Evolutionary conservation across 805 yeast genomes (phyloP).

Genomic region (Ogataea angusta): DNA sequence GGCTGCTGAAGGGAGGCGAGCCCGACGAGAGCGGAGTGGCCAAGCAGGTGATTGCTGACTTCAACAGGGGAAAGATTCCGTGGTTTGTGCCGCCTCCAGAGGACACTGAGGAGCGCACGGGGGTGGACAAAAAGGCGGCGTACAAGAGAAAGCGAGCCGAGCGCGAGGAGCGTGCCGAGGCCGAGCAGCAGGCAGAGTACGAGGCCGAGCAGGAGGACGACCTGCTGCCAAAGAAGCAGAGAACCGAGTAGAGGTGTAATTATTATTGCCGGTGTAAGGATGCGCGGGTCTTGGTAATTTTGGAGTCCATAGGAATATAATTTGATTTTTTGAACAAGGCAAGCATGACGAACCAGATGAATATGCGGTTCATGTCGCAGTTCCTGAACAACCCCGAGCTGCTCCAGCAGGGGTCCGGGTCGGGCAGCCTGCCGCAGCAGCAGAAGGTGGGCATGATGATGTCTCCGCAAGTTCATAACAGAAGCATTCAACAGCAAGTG

Average conservation of each 20-base stretch:
- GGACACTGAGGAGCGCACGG: slow-evolving; percentile 55
- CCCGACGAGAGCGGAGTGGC: slow-evolving; percentile 95
- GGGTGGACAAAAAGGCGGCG: slow-evolving; percentile 53
- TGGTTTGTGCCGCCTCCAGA: slow-evolving; percentile 97
- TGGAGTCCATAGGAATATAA: not conserved
- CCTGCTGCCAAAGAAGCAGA: slow-evolving; percentile 21
- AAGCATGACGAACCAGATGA: slow-evolving; percentile 17
- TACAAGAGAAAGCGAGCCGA: slow-evolving; percentile 53
- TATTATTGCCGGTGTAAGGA: slow-evolving; percentile 3
- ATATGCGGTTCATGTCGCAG: slow-evolving; percentile 27
- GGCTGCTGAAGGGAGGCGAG: slow-evolving; percentile 94
- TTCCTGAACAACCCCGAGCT: slow-evolving; percentile 24
- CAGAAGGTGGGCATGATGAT: slow-evolving; percentile 30
- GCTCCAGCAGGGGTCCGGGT: slow-evolving; percentile 10
- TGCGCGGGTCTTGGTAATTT: not conserved
- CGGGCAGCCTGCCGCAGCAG: slow-evolving; percentile 5
- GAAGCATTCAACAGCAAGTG: slow-evolving; percentile 31
- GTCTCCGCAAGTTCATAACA: slow-evolving; percentile 34
- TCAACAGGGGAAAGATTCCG: slow-evolving; percentile 95
- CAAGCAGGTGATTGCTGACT: slow-evolving; percentile 85
- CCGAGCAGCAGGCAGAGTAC: slow-evolving; percentile 26
- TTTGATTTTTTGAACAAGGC: not conserved
- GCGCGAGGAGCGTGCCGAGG: slow-evolving; percentile 36
- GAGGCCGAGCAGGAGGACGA: slow-evolving; percentile 26
- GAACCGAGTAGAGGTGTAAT: slow-evolving; percentile 15